Evolutionary conservation across 768 basidiomycete genomes (phyloP), one percentile per base, ranked within the genome.

Genomic region (Leccinum disarticulatum): DNA sequence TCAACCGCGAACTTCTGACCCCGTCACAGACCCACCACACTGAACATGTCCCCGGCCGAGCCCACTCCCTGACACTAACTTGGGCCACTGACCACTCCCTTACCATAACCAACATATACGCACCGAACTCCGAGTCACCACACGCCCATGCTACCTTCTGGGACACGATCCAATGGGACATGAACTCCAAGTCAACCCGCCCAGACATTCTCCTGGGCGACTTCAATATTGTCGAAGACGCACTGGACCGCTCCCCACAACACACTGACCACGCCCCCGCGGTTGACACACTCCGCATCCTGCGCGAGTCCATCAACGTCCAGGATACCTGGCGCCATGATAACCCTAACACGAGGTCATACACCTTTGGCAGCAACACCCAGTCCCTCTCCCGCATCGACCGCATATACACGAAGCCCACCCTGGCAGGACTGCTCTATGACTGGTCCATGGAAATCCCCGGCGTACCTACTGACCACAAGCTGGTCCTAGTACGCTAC

Each of bases 191-290:
- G 2, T 25, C 11, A 4, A 2, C 43, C 72, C 4, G 73, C 80
- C 31, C 17, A 1, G 41, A 41, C 14, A 13, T 78, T 0, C 58
- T 83, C 52, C 31, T 74, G 0, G 79, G 79, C 0, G 79, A 83
- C 58, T 76, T 76, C 41, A 82, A 83, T 61, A 36, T 81, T 3
- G 73, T 76, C 0, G 78, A 81, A 56, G 75, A 78, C 1, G n/a
- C 60, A 0, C 57, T 80, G 0, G 80, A 81, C 56, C 9, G 76
- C 0, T 49, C 77, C 0, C 79, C 79, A 2, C 38, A 55, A 0
- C 59, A 62, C 0, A 2, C 19, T 0, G 77, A 80, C 36, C 19
- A 57, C 0, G 17, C 48, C 1, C 13, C 13, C 9, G 46, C 22
- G 1, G 5, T 15, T 1, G 3, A 9, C 1, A 0, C 58, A 69